A percentile compares a stretch with the other conserved stretches of the same genome.
phyloP scores from a whole-genome alignment of 306 rosid species.

The Lithocarpus polystachyus region DNA sequence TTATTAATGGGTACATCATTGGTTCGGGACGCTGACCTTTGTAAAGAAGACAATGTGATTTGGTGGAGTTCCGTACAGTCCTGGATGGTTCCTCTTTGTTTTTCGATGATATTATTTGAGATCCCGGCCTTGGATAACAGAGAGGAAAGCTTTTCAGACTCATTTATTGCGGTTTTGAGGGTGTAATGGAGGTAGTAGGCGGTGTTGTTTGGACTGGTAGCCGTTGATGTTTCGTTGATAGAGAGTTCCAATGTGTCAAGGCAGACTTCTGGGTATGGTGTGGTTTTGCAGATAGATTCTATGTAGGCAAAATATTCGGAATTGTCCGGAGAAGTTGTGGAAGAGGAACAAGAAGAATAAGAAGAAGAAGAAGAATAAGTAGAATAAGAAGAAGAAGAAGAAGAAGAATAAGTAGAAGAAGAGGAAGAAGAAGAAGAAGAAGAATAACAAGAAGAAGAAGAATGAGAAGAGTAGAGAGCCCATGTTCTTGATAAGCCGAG shows the following conservation, averaged over 20 bases:
- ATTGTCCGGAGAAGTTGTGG: slow-evolving; percentile 14
- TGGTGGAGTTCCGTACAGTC: slow-evolving; percentile 72
- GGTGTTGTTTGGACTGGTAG: slow-evolving; percentile 55
- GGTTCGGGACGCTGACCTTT: slow-evolving; percentile 47
- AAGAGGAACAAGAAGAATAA: background rate
- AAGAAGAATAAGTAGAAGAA: slow-evolving; percentile 17
- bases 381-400: slow-evolving; percentile 44
- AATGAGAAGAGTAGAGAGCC: slow-evolving; percentile 2
- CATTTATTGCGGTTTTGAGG: slow-evolving; percentile 51
- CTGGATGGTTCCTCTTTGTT: slow-evolving; percentile 58
- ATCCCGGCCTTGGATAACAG: slow-evolving; percentile 36
- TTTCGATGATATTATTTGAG: slow-evolving; percentile 43
- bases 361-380: too few species aligned
- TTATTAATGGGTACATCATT: slow-evolving; percentile 8
- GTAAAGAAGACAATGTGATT: slow-evolving; percentile 48
- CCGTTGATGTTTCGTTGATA: slow-evolving; percentile 28
- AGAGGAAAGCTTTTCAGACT: slow-evolving; percentile 55
- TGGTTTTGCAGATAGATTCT: slow-evolving; percentile 49
- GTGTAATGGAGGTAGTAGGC: slow-evolving; percentile 44
- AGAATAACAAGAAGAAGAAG: too few species aligned
- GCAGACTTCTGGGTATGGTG: slow-evolving; percentile 54
- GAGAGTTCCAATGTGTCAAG: slow-evolving; percentile 54
- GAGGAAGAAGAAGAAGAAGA: slow-evolving; percentile 30
- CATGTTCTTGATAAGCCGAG: slow-evolving; percentile 14
- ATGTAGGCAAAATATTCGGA: slow-evolving; percentile 35